Base-by-base conservation (phyloP, 225 moss, liverwort and hornwort genomes). In the Ulota crispa region DNA sequence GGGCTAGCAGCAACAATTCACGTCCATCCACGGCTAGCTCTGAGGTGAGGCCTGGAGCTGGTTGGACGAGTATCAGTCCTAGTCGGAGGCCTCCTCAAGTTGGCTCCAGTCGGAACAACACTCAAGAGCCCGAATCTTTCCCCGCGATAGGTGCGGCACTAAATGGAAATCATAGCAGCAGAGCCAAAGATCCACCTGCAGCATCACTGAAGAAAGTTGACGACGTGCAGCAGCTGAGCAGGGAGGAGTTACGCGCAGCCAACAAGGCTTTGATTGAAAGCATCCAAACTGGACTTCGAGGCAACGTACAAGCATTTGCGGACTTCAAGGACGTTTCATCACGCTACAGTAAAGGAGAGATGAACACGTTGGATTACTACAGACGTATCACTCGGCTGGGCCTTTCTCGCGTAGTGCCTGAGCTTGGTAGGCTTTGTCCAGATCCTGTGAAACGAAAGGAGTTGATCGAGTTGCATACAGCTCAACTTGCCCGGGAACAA, bases 361-460 rank as follows among this genome's bases (percentile, higher is more conserved):
- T 99, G 93, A 89, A 67, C 55, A 90, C 96, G 10, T 70, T 88
- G 77, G 92, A 94, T 69, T 99, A 96, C 70, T 88, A 92, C 61
- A 83, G 66, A 57, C 93, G 93, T 54, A 93, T 99, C 43, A 81
- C 86, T 53, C 87, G 92, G 55, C 89, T 99, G 23, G 99, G 99
- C 18, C 90, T 99, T 63, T 92, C 92, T 3, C 81, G 89, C 72
- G 84, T 99, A 65, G 99, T 94, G 64, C 94, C 94, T 80, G 96
- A 99, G 80, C 92, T 99, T 79, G 96, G 94, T 41, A 92, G 96
- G 79, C 96, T 99, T 68, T 96, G 94, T 87, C 99, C 99, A 68
- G 99, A 99, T 86, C 94, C 87, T 86, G 84, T 62, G 19, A 96
- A 96, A 76, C 84, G 94, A 10, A 87, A 86, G 62, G 96, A 96